These are phyloP conservation scores for Ilyonectria sp. DNA, from an alignment of 2,329 filamentous ascomycete genomes.

Conservation along the genomic window DNA sequence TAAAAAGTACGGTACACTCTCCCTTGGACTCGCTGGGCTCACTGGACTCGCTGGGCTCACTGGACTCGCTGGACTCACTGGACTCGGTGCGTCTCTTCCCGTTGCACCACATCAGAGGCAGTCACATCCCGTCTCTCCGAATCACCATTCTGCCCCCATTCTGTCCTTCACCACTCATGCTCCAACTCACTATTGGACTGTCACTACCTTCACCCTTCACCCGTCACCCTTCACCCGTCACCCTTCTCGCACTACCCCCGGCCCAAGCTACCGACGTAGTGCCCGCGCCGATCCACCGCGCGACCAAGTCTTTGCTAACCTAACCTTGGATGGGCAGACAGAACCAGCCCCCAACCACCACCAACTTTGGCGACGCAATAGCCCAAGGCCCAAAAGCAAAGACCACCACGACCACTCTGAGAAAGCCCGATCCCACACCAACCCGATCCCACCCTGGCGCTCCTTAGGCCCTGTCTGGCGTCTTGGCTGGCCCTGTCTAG, in stretches of 20 bases:
- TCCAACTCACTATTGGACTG: constrained; percentile 15
- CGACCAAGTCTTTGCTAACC: background rate
- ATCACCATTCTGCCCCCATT: background rate
- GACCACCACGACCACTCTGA: constrained; percentile 9
- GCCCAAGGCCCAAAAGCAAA: background rate
- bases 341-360: constrained; percentile 9
- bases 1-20: background rate
- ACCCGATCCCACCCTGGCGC: constrained; percentile 19
- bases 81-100: too few species aligned
- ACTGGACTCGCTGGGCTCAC: too few species aligned
- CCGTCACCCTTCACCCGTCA: background rate
- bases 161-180: background rate
- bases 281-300: constrained; percentile 24
- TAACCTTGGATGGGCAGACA: constrained; percentile 10
- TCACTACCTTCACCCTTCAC: constrained; percentile 17
- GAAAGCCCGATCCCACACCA: constrained; percentile 13
- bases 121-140: background rate
- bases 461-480: constrained; percentile 10
- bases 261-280: constrained; percentile 25
- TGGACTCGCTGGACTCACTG: too few species aligned
- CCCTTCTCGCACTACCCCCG: background rate
- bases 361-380: background rate
- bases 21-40: background rate
- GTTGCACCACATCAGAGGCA: background rate
- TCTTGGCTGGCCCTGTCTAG: constrained; percentile 17